Evolutionary conservation across 345 rosid species (phyloP).

Genomic region (Bruguiera parviflora): DNA sequence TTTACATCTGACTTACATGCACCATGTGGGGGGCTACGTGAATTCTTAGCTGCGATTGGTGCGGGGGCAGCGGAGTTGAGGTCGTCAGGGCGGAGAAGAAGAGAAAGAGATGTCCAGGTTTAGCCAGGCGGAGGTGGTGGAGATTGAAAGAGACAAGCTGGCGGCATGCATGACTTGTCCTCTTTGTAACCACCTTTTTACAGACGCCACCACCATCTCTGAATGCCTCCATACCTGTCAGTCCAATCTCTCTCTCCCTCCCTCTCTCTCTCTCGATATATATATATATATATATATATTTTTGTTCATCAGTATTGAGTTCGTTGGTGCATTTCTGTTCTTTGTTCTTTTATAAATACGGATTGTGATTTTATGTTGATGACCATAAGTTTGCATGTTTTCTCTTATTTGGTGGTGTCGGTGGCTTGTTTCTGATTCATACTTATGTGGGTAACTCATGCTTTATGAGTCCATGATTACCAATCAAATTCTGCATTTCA

Average conservation of each 20-base stretch:
- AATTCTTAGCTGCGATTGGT: no score
- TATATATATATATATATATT: no score
- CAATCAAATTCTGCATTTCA: no score
- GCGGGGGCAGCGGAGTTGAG: no score
- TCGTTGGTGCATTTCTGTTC: no score
- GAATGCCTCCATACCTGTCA: slow-evolving; percentile 56
- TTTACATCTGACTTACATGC: slow-evolving; percentile 21
- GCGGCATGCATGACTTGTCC: slow-evolving; percentile 47
- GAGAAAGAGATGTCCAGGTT: slow-evolving; percentile 5
- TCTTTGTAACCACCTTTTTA: slow-evolving; percentile 38
- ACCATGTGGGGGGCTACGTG: slow-evolving; percentile 6
- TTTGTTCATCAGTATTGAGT: neutral
- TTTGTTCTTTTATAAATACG: neutral
- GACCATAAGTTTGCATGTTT: slow-evolving; percentile 4
- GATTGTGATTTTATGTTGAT: neutral
- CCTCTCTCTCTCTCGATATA: neutral
- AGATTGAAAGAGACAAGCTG: slow-evolving; percentile 27
- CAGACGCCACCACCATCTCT: slow-evolving; percentile 49
- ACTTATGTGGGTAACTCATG: no score
- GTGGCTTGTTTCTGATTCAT: no score
- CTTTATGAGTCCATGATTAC: no score
- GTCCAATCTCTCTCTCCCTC: slow-evolving; percentile 6
- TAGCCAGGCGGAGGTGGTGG: slow-evolving; percentile 23
- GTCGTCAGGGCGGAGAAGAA: neutral
- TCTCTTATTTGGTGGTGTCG: neutral